Conservation (phyloP, 192 early-diverging fungal species). For the Entophlyctis luteolus region DNA sequence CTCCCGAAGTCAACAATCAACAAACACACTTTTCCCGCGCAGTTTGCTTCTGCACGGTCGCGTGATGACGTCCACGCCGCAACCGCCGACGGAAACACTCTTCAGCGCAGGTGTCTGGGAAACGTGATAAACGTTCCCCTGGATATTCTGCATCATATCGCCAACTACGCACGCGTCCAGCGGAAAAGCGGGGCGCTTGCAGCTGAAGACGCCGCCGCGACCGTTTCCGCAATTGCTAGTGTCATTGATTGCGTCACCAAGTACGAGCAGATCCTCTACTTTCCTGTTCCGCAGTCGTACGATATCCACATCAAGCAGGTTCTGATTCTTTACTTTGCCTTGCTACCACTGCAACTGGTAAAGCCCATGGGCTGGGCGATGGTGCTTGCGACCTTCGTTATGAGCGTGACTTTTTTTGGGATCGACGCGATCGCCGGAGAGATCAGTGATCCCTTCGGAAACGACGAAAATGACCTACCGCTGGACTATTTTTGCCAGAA, state of each 20-base stretch:
- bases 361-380: slow-evolving; percentile 44
- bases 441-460: slow-evolving; percentile 29
- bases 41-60: not conserved
- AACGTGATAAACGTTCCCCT: slow-evolving; percentile 38
- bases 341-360: slow-evolving; percentile 74
- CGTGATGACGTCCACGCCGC: not conserved
- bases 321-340: slow-evolving; percentile 61
- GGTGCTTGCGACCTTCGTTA: slow-evolving; percentile 60
- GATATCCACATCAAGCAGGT: slow-evolving; percentile 76
- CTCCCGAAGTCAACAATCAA: not conserved
- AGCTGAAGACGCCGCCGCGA: slow-evolving; percentile 24
- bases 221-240: slow-evolving; percentile 19
- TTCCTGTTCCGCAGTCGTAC: slow-evolving; percentile 76
- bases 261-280: slow-evolving; percentile 45
- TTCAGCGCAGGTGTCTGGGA: not conserved
- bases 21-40: not conserved
- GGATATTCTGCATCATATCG: slow-evolving; percentile 38
- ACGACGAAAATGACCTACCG: slow-evolving; percentile 27
- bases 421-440: slow-evolving; percentile 51
- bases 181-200: slow-evolving; percentile 9
- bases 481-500: slow-evolving; percentile 24
- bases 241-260: slow-evolving; percentile 37
- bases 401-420: slow-evolving; percentile 66
- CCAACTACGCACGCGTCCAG: slow-evolving; percentile 29
- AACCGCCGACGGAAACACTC: too few species aligned